Base-by-base conservation (phyloP, 352 stramenopile species). In the Phytopythium ostracodes region DNA sequence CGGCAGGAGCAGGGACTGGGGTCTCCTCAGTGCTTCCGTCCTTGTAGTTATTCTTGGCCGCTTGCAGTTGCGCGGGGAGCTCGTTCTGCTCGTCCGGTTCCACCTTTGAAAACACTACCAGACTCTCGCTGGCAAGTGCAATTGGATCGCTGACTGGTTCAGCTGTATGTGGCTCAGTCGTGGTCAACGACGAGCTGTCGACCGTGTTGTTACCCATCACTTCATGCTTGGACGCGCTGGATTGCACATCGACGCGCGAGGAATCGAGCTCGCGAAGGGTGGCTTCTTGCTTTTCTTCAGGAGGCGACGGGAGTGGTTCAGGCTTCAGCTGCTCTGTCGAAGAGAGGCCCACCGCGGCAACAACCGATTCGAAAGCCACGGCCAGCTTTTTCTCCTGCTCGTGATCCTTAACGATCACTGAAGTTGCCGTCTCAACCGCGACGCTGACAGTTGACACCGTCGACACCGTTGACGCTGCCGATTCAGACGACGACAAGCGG, bases 401-500 rank as follows among this genome's bases (percentile, higher is more conserved):
- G 15, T 25, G 42, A 6, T 24, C 4, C 20, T 52, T 52, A 4
- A 0, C 44, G 44, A 31, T 31, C 44, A 11, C 44, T 33, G 31
- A 15, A 4, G 33, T n/a, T 9, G 35, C n/a, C 33, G 20, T 11
- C 0, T 46, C 33, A 7, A 44, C 36, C 4, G 50, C 24, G 12
- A 31, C 2, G 24, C 31, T 46, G n/a, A 47, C 33, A 33, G 52
- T 47, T 0, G 52, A 58, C 52, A 47, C 52, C 17, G 52, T 47
- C 52, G 52, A 58, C n/a, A 47, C 52, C 1, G 52, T 58, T 2
- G 52, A 58, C n/a, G 33, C 22, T 11, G n/a, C 22, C 6, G 52
- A 58, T 6, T 54, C 62, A 53, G 50, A 42, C 29, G 50, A 56
- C 18, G 50, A 25, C 29, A 38, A 43, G 15, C 29, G 27, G 17